Evolutionary conservation across 108 stramenopile genomes (phyloP).

Genomic region (Mayamaea pseudoterrestris): DNA sequence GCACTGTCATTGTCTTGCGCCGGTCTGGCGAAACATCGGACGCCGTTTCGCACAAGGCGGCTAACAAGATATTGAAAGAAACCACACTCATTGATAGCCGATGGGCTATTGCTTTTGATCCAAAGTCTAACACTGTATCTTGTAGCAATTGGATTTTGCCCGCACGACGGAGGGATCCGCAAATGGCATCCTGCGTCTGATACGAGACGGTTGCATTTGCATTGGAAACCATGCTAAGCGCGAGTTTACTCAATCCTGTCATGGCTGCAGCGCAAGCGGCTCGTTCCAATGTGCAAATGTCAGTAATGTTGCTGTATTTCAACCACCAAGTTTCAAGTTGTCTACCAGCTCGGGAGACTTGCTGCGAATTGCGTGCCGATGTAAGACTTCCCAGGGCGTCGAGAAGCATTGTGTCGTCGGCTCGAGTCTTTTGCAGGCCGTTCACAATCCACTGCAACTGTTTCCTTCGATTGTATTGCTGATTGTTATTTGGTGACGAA

Average conservation of each 20-base stretch:
- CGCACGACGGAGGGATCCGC: slow-evolving; percentile 24
- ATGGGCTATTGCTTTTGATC: neutral
- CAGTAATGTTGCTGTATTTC: too few relatives aligned
- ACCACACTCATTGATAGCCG: slow-evolving; percentile 16
- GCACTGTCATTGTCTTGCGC: neutral
- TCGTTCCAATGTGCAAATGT: slow-evolving; percentile 35
- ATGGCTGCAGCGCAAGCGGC: slow-evolving; percentile 43
- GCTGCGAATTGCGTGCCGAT: too few relatives aligned
- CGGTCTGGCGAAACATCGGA: neutral
- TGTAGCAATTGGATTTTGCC: slow-evolving; percentile 27
- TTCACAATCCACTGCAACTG: too few relatives aligned
- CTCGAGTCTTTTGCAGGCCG: too few relatives aligned
- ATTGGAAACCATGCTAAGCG: too few relatives aligned
- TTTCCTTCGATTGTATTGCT: too few relatives aligned
- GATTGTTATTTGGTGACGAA: too few relatives aligned
- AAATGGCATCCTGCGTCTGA: slow-evolving; percentile 33
- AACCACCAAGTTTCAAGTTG: too few relatives aligned
- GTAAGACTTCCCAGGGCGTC: too few relatives aligned
- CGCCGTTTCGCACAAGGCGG: slow-evolving; percentile 43
- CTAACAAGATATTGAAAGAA: slow-evolving; percentile 66
- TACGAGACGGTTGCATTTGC: slow-evolving; percentile 19
- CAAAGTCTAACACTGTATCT: slow-evolving; percentile 7
- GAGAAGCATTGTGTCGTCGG: too few relatives aligned
- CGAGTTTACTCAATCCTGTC: slow-evolving; percentile 37
- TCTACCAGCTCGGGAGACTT: too few relatives aligned